Evolutionary conservation across 2,329 filamentous ascomycete genomes (phyloP).

Genomic region (Penicillium brevicompactum): DNA sequence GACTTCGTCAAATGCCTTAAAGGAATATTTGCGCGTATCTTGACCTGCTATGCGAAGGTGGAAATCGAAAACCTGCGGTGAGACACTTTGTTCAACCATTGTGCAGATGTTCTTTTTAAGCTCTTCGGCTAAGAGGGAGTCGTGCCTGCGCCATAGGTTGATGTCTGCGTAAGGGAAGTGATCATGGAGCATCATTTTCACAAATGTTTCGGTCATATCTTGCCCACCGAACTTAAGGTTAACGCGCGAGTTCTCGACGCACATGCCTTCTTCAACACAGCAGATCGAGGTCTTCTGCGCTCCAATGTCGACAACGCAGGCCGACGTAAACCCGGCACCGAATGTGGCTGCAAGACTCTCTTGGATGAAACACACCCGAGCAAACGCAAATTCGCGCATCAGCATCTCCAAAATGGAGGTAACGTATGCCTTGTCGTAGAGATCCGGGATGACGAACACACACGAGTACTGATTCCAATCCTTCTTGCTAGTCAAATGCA

Average conservation of each 20-base stretch:
- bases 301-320: conserved; percentile 93
- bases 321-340: conserved; percentile 89
- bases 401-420: conserved; percentile 81
- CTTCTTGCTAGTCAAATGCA: conserved; percentile 74
- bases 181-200: conserved; percentile 97
- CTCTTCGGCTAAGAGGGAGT: conserved; percentile 92
- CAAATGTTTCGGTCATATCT: conserved; percentile 90
- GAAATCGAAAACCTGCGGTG: conserved; percentile 85
- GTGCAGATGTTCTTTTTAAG: conserved; percentile 92
- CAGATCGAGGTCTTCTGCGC: conserved; percentile 97
- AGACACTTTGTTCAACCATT: conserved; percentile 85
- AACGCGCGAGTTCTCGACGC: conserved; percentile 89
- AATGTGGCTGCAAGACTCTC: conserved; percentile 94
- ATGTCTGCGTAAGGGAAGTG: conserved; percentile 95
- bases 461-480: conserved; percentile 91
- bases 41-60: conserved; percentile 86
- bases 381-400: conserved; percentile 87
- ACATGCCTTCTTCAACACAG: conserved; percentile 95
- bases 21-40: conserved; percentile 87
- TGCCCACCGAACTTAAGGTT: conserved; percentile 92
- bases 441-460: conserved; percentile 94
- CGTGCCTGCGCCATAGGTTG: conserved; percentile 85
- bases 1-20: conserved; percentile 96
- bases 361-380: conserved; percentile 88
- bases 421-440: conserved; percentile 94